Conservation (phyloP, 495 filamentous ascomycete species). For the Ramalina peruviana region DNA sequence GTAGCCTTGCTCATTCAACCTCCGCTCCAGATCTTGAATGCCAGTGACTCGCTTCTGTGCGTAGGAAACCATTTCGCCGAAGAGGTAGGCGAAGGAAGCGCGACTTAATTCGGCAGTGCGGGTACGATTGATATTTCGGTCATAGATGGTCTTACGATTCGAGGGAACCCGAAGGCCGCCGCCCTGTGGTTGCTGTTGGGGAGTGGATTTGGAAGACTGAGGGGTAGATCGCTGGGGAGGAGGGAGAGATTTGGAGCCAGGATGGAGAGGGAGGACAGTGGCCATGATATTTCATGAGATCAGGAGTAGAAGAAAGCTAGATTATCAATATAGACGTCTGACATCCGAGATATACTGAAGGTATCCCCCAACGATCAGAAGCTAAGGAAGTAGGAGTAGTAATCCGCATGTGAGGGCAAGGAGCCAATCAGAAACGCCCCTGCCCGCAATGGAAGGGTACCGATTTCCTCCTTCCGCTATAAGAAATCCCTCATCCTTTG, state of each 20-base stretch:
- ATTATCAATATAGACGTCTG: background rate
- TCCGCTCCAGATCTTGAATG: slow-evolving; percentile 84
- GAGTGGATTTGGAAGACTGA: slow-evolving; percentile 1
- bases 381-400: background rate
- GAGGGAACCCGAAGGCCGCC: slow-evolving; percentile 83
- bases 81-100: slow-evolving; percentile 88
- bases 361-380: background rate
- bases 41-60: slow-evolving; percentile 81
- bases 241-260: slow-evolving; percentile 4
- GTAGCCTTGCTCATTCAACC: slow-evolving; percentile 95
- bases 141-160: slow-evolving; percentile 94
- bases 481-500: background rate
- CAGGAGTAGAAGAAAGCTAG: background rate
- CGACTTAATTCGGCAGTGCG: slow-evolving; percentile 78
- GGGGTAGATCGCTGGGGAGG: slow-evolving; percentile 3
- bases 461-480: background rate
- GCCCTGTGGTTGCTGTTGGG: slow-evolving; percentile 21
- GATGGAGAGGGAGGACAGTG: slow-evolving; percentile 2
- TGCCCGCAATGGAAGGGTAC: background rate
- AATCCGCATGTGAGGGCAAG: background rate
- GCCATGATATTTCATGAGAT: background rate
- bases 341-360: background rate
- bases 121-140: slow-evolving; percentile 81
- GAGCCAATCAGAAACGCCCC: background rate
- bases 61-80: slow-evolving; percentile 93